These are phyloP conservation scores for Erythrobasidium hasegawianum DNA, from an alignment of 1,284 basidiomycete species.

Conservation along the genomic window DNA sequence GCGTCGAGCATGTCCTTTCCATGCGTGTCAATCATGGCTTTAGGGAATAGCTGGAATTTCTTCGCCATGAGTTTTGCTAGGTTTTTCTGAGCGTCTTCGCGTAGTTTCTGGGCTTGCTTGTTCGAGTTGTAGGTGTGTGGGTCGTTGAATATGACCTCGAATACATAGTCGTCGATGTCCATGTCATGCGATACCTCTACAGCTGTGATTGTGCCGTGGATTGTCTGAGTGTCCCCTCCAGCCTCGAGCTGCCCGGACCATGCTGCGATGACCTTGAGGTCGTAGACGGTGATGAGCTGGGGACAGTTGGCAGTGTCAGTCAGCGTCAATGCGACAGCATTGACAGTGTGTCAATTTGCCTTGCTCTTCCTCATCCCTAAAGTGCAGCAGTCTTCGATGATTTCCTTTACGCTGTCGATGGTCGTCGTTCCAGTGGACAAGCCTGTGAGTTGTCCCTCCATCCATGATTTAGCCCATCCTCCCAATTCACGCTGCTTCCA, in stretches of 20 bases:
- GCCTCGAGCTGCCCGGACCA: constrained; percentile 28
- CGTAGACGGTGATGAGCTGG: constrained; percentile 45
- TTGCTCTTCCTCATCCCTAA: constrained; percentile 11
- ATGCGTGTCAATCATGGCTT: constrained; percentile 42
- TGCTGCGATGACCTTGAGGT: constrained; percentile 38
- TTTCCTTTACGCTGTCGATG: neutral
- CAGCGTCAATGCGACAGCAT: no score
- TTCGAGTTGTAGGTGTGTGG: constrained; percentile 24
- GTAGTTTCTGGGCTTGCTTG: constrained; percentile 40
- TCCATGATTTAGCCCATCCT: constrained; percentile 42
- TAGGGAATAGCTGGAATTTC: constrained; percentile 44
- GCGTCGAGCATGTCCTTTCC: constrained; percentile 43
- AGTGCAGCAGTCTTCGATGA: neutral
- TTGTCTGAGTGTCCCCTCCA: no score
- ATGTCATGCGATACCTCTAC: constrained; percentile 46
- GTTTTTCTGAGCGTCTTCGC: constrained; percentile 38
- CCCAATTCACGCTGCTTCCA: constrained; percentile 23
- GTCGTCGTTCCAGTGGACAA: constrained; percentile 19
- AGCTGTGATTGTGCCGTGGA: constrained; percentile 39
- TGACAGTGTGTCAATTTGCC: no score
- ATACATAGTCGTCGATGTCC: constrained; percentile 45
- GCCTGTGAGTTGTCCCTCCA: constrained; percentile 34
- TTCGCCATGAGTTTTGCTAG: constrained; percentile 41
- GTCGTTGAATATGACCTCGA: constrained; percentile 38
- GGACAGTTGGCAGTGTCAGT: no score